Conservation (phyloP, 2,329 filamentous ascomycete genomes). For the Hymenoscyphus linearis region DNA sequence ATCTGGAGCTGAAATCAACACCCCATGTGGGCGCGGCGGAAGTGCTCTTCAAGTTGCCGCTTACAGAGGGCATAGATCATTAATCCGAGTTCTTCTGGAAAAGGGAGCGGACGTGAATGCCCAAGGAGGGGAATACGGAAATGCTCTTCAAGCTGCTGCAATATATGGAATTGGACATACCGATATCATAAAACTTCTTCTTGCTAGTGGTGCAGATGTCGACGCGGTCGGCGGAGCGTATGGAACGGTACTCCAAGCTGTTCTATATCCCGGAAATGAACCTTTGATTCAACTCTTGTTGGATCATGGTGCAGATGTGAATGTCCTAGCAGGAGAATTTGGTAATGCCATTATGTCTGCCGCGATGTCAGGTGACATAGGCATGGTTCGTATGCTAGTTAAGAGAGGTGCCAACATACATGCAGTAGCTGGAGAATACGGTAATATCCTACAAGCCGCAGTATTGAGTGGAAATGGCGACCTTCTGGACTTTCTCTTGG, state of each 20-base stretch:
- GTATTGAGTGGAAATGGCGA: background rate
- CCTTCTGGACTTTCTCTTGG: slow-evolving; percentile 10
- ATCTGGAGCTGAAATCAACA: slow-evolving; percentile 14
- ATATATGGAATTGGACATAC: background rate
- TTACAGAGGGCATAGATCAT: background rate
- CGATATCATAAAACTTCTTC: slow-evolving; percentile 2
- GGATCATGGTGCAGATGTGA: slow-evolving; percentile 17
- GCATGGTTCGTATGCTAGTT: slow-evolving; percentile 15
- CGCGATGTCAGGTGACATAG: background rate
- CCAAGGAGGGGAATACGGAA: background rate
- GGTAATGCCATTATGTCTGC: slow-evolving; percentile 7
- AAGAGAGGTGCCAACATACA: slow-evolving; percentile 8
- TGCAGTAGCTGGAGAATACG: background rate
- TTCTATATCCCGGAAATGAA: background rate
- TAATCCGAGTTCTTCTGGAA: slow-evolving; percentile 10
- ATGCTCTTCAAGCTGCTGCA: background rate
- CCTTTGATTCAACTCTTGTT: slow-evolving; percentile 5
- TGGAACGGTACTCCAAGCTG: slow-evolving; percentile 1
- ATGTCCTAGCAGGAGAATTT: slow-evolving; percentile 3
- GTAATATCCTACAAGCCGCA: slow-evolving; percentile 6
- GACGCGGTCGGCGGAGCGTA: background rate
- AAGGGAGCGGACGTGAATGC: slow-evolving; percentile 5
- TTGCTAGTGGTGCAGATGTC: slow-evolving; percentile 8
- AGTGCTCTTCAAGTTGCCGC: slow-evolving; percentile 15
- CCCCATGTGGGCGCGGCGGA: slow-evolving; percentile 7